These are phyloP conservation scores for Mallotus repandus DNA, from an alignment of 441 rosid genomes.

Conservation along the genomic window DNA sequence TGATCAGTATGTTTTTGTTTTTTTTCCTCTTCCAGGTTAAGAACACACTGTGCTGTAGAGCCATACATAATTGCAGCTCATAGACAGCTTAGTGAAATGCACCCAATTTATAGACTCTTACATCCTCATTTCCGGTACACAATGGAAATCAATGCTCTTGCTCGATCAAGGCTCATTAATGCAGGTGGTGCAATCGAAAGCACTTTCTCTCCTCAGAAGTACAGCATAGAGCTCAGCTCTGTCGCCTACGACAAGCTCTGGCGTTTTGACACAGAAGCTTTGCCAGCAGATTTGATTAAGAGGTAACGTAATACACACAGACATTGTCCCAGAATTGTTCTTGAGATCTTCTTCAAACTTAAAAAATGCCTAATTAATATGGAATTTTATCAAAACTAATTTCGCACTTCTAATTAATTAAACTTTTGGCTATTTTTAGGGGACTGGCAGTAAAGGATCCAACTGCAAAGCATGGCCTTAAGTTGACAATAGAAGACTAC, in stretches of 20 bases:
- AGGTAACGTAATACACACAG: slow-evolving; percentile 38
- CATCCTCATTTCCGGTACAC: slow-evolving; percentile 39
- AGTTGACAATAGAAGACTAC: too few species aligned
- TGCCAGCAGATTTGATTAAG: slow-evolving; percentile 56
- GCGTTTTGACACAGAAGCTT: slow-evolving; percentile 58
- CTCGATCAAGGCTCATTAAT: slow-evolving; percentile 47
- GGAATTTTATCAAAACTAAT: too few species aligned
- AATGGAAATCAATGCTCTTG: slow-evolving; percentile 71
- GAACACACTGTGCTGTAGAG: slow-evolving; percentile 10
- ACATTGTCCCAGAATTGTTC: too few species aligned
- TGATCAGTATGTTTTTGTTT: too few species aligned
- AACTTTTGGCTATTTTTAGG: too few species aligned
- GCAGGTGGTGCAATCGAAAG: slow-evolving; percentile 62
- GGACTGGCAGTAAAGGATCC: too few species aligned
- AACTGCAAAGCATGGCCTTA: too few species aligned
- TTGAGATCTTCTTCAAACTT: too few species aligned
- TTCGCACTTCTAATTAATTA: too few species aligned
- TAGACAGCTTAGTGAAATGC: slow-evolving; percentile 18
- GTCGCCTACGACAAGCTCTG: slow-evolving; percentile 52
- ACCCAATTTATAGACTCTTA: slow-evolving; percentile 14
- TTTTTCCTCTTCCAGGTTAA: neutral
- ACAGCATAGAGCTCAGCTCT: slow-evolving; percentile 50
- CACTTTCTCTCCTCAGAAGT: slow-evolving; percentile 47
- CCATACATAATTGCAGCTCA: slow-evolving; percentile 16
- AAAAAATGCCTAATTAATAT: too few species aligned